Conservation (phyloP, 23 red algal genomes). For the Gracilariopsis chorda region DNA sequence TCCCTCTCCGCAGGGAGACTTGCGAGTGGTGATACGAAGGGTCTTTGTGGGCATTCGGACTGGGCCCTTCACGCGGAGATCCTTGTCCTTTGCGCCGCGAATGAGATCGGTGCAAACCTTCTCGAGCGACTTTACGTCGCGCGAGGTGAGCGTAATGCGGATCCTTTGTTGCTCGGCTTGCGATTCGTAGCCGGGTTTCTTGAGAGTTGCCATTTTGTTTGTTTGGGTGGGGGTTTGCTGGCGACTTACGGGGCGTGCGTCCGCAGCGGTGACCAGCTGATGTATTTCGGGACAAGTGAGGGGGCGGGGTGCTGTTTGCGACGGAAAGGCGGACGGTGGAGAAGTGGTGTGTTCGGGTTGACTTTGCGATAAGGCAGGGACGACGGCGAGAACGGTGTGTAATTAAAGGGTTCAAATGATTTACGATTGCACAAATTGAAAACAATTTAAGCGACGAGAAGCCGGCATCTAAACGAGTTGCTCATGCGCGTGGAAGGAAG, state of each 20-base stretch:
- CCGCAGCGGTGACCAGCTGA: constrained; percentile 66
- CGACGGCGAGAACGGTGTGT: too few species aligned
- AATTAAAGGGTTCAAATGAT: too few species aligned
- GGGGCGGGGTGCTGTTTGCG: too few species aligned
- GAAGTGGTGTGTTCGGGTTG: too few species aligned
- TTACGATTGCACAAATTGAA: too few species aligned
- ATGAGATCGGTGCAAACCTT: constrained; percentile 92
- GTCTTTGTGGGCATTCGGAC: constrained; percentile 92
- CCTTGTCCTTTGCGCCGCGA: constrained; percentile 81
- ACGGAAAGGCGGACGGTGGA: too few species aligned
- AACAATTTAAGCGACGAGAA: too few species aligned
- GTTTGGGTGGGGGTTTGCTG: neutral
- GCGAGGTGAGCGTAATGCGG: constrained; percentile 89
- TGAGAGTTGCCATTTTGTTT: constrained; percentile 66
- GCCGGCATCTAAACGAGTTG: too few species aligned
- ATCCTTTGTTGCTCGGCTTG: constrained; percentile 76
- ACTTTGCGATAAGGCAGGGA: too few species aligned
- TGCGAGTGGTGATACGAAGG: constrained; percentile 87
- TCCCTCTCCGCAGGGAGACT: constrained; percentile 97
- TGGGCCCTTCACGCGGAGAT: constrained; percentile 88
- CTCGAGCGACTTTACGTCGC: constrained; percentile 84
- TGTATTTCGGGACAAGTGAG: too few species aligned
- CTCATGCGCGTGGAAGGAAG: too few species aligned
- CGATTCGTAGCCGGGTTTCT: constrained; percentile 83
- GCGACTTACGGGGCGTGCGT: constrained; percentile 48